Conservation (phyloP, 2,329 filamentous ascomycete genomes). For the Aspergillus aculeatinus region DNA sequence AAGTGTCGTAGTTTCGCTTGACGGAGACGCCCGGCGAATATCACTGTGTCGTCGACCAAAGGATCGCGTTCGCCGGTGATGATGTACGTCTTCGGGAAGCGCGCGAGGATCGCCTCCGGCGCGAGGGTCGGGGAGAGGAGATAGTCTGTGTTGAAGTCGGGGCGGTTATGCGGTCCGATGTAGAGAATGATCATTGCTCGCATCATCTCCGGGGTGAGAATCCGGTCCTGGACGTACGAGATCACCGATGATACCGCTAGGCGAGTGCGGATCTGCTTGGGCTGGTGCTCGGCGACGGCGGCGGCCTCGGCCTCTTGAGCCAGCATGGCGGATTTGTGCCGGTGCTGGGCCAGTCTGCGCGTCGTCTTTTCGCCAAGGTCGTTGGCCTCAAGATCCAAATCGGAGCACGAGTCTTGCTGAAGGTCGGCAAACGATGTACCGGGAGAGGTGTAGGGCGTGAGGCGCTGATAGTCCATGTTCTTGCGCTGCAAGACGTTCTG, state of each 20-base stretch:
- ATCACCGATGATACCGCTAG: slow-evolving; percentile 96
- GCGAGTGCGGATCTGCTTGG: slow-evolving; percentile 68
- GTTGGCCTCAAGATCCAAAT: slow-evolving; percentile 15
- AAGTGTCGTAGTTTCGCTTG: slow-evolving; percentile 67
- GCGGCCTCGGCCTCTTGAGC: slow-evolving; percentile 39
- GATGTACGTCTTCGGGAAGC: slow-evolving; percentile 94
- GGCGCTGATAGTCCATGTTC: slow-evolving; percentile 80
- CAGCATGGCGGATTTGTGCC: slow-evolving; percentile 20
- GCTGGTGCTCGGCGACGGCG: slow-evolving; percentile 38
- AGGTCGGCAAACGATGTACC: slow-evolving; percentile 72
- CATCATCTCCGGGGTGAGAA: slow-evolving; percentile 97
- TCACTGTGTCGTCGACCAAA: slow-evolving; percentile 92
- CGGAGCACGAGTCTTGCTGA: slow-evolving; percentile 19
- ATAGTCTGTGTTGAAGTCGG: slow-evolving; percentile 89
- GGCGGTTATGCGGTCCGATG: slow-evolving; percentile 87
- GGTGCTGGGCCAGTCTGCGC: slow-evolving; percentile 28
- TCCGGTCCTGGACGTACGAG: slow-evolving; percentile 94
- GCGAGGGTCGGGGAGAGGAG: slow-evolving; percentile 86
- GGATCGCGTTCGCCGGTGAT: slow-evolving; percentile 94
- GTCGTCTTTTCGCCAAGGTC: slow-evolving; percentile 24
- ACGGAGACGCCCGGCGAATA: slow-evolving; percentile 86
- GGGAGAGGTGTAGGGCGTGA: slow-evolving; percentile 73
- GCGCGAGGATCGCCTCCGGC: slow-evolving; percentile 75
- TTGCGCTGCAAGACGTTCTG: slow-evolving; percentile 76
- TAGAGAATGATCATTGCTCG: slow-evolving; percentile 98